phyloP scores from a whole-genome alignment of 805 yeast species.

The Kuraishia hungarica region DNA sequence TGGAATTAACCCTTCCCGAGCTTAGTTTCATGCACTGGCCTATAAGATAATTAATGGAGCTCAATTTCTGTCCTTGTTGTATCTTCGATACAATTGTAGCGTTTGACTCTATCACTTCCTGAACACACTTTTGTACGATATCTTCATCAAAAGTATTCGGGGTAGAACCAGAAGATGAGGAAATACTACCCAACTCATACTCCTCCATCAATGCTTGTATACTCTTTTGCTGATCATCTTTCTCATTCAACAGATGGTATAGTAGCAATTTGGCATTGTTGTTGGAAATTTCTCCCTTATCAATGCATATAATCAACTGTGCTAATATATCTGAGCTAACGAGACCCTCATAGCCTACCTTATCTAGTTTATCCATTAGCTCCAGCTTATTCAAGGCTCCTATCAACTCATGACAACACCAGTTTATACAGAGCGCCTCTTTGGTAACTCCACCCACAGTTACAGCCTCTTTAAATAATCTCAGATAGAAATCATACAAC shows the following conservation, averaged over 20 bases:
- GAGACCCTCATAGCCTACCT: constrained; percentile 17
- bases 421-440: constrained; percentile 46
- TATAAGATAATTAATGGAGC: constrained; percentile 65
- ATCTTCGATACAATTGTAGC: constrained; percentile 51
- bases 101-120: constrained; percentile 29
- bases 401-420: constrained; percentile 76
- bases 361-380: constrained; percentile 19
- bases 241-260: constrained; percentile 47
- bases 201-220: constrained; percentile 42
- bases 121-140: constrained; percentile 18
- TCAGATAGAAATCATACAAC: constrained; percentile 44
- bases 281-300: constrained; percentile 40
- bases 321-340: constrained; percentile 29
- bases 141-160: constrained; percentile 24
- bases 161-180: constrained; percentile 16
- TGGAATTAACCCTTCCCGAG: constrained; percentile 47
- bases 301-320: constrained; percentile 45
- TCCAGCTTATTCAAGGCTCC: constrained; percentile 57
- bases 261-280: constrained; percentile 63
- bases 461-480: constrained; percentile 24
- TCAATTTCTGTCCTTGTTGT: constrained; percentile 44
- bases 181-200: constrained; percentile 34
- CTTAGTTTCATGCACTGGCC: constrained; percentile 81
- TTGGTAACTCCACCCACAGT: constrained; percentile 20
- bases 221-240: constrained; percentile 22